A percentile compares a stretch with the other conserved stretches of the same genome.
These are phyloP conservation scores for Fusarium penzigii DNA, from an alignment of 2,329 filamentous ascomycete genomes.

Conservation along the genomic window DNA sequence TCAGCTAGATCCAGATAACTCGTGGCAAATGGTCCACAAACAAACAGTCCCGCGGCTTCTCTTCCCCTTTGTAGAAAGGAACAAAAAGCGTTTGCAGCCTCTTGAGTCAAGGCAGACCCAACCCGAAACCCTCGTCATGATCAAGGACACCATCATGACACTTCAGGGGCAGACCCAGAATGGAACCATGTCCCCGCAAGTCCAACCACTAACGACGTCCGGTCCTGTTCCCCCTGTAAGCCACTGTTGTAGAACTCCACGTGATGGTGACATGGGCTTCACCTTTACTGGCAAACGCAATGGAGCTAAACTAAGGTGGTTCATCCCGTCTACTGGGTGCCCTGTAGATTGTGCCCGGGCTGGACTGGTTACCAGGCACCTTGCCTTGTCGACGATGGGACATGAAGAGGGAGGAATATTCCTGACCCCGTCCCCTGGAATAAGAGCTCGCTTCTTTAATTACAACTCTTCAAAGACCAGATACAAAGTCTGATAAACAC, in stretches of 20 bases:
- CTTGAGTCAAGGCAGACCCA: background rate
- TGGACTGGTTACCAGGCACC: background rate
- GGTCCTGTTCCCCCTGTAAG: background rate
- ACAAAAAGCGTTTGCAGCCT: background rate
- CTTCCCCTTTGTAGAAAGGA: background rate
- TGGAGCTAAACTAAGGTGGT: too few relatives aligned
- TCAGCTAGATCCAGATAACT: too few relatives aligned
- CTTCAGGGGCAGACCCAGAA: background rate
- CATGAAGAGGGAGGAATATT: background rate
- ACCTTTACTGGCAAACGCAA: too few relatives aligned
- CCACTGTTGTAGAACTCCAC: background rate
- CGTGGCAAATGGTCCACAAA: too few relatives aligned
- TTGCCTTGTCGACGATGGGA: background rate
- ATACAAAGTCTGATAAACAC: background rate
- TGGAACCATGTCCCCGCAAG: background rate
- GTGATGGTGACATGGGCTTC: background rate
- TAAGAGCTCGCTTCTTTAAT: background rate
- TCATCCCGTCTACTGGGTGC: too few relatives aligned
- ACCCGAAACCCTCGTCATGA: background rate
- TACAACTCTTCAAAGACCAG: background rate
- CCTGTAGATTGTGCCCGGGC: too few relatives aligned
- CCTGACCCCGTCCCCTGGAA: background rate
- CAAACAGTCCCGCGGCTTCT: too few relatives aligned
- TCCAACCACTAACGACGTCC: background rate
- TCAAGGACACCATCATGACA: background rate